These are phyloP conservation scores for Casuarina equisetifolia DNA, from an alignment of 306 rosid genomes.

Conservation along the genomic window DNA sequence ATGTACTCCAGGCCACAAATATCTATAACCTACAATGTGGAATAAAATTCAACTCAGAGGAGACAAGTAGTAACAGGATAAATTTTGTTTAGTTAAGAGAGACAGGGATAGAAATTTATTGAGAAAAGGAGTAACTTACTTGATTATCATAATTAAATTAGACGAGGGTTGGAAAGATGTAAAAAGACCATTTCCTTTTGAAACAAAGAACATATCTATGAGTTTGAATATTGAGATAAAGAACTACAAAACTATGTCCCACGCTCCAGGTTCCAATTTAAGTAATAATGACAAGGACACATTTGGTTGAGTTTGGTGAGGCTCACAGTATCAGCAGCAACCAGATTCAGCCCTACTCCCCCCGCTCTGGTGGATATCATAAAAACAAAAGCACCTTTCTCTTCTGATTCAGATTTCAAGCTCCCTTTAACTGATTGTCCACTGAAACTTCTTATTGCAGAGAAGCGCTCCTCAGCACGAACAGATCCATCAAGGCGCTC, in stretches of 20 bases:
- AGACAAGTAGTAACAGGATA: no score
- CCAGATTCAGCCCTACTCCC: slow-evolving; percentile 96
- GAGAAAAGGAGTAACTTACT: no score
- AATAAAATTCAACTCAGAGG: no score
- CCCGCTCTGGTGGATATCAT: slow-evolving; percentile 97
- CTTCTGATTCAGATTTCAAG: slow-evolving; percentile 50
- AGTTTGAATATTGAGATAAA: neutral
- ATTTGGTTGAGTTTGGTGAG: slow-evolving; percentile 21
- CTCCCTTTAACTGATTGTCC: slow-evolving; percentile 43
- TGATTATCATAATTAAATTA: no score
- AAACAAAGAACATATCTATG: neutral
- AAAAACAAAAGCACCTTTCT: slow-evolving; percentile 75
- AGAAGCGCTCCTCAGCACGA: slow-evolving; percentile 98
- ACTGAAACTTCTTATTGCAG: slow-evolving; percentile 95
- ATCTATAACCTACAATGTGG: no score
- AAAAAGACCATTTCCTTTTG: neutral
- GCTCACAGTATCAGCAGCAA: slow-evolving; percentile 95
- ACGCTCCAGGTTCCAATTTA: slow-evolving; percentile 3
- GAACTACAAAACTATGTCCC: slow-evolving; percentile 7
- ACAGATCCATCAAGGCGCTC: slow-evolving; percentile 98
- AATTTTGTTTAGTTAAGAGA: no score
- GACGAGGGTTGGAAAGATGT: neutral
- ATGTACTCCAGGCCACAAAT: neutral
- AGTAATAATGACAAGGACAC: neutral
- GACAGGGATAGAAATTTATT: no score